Evolutionary conservation across 2,329 filamentous ascomycete species (phyloP).

Genomic region (Aspergillus bombycis): DNA sequence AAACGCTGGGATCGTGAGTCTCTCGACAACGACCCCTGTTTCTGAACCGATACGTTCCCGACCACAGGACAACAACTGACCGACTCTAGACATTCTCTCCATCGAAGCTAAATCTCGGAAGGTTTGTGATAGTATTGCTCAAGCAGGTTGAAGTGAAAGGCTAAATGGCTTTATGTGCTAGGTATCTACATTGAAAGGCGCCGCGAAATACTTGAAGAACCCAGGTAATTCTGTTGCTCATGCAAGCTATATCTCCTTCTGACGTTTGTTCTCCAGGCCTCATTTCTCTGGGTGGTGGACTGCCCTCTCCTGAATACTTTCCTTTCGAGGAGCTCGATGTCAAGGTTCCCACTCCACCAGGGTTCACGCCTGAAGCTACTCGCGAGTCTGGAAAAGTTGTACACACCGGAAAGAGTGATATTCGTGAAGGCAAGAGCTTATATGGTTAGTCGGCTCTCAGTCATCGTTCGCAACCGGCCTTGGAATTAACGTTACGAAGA

Average conservation of each 20-base stretch:
- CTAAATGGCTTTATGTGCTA: conserved; percentile 31
- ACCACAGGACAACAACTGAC: conserved; percentile 1
- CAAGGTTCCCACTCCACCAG: conserved; percentile 69
- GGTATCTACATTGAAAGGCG: conserved; percentile 77
- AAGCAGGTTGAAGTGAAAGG: not conserved
- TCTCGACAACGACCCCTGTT: not conserved
- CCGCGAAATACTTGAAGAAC: conserved; percentile 75
- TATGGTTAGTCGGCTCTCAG: conserved; percentile 42
- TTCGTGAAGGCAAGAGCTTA: conserved; percentile 62
- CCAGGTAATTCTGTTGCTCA: conserved; percentile 54
- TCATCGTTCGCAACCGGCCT: not conserved
- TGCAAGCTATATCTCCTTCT: not conserved
- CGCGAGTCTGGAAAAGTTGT: conserved; percentile 62
- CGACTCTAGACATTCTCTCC: conserved; percentile 57
- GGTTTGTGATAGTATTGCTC: conserved; percentile 27
- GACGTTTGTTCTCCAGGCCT: conserved; percentile 52
- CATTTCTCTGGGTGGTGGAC: conserved; percentile 88
- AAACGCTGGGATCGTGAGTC: conserved; percentile 82
- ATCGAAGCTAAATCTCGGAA: conserved; percentile 60
- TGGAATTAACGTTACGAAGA: conserved; percentile 53
- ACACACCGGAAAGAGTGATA: conserved; percentile 81
- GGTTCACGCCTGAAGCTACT: conserved; percentile 72
- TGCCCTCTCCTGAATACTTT: conserved; percentile 89
- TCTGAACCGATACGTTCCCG: not conserved
- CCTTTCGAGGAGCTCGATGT: conserved; percentile 80